A percentile compares a stretch with the other conserved stretches of the same genome.
These are phyloP conservation scores for Paralagenidium karlingii DNA, from an alignment of 352 stramenopile genomes.

Conservation along the genomic window DNA sequence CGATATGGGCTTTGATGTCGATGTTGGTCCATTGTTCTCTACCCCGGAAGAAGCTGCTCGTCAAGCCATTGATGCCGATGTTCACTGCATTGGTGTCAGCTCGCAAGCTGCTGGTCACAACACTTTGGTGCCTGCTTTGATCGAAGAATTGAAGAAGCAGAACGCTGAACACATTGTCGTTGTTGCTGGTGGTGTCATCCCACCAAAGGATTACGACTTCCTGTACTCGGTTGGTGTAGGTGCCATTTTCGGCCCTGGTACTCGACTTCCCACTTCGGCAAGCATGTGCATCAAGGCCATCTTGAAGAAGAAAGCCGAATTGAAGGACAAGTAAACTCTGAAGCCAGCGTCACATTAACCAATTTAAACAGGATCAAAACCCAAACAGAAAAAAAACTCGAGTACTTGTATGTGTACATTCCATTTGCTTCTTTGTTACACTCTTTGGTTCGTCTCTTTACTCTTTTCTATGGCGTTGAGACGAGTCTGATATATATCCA, in stretches of 20 bases:
- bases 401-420: too few species aligned
- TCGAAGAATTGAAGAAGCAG: conserved; percentile 85
- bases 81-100: conserved; percentile 87
- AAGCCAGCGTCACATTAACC: too few species aligned
- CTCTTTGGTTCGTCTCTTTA: too few species aligned
- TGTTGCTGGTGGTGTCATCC: conserved; percentile 93
- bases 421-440: too few species aligned
- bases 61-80: conserved; percentile 91
- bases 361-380: too few species aligned
- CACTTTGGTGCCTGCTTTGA: conserved; percentile 89
- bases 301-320: conserved; percentile 46
- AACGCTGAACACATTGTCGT: conserved; percentile 91
- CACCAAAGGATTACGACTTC: conserved; percentile 93
- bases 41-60: conserved; percentile 40
- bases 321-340: too few species aligned
- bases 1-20: conserved; percentile 97
- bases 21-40: conserved; percentile 94
- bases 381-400: too few species aligned
- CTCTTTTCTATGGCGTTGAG: too few species aligned
- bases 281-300: conserved; percentile 34
- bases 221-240: conserved; percentile 86
- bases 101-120: conserved; percentile 92
- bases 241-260: conserved; percentile 94
- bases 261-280: conserved; percentile 80
- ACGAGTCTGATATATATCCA: too few species aligned